Conservation (phyloP, 1,284 basidiomycete genomes). For the Trichosporon ovoides region DNA sequence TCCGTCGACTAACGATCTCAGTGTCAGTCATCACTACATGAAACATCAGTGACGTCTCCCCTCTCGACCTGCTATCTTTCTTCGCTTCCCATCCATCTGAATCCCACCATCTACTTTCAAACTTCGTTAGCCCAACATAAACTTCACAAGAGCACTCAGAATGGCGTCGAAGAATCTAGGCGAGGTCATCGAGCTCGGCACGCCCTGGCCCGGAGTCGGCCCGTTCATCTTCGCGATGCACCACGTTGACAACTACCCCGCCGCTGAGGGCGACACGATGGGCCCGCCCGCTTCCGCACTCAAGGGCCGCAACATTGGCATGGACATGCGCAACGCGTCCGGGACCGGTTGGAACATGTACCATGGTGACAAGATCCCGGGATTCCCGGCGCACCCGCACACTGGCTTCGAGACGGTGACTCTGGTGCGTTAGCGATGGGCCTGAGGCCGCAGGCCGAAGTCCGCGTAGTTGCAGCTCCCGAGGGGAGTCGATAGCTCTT, state of each 20-base stretch:
- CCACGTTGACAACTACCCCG: slow-evolving; percentile 17
- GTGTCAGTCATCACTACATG: no score
- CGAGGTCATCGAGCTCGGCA: not conserved
- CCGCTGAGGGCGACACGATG: not conserved
- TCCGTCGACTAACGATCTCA: no score
- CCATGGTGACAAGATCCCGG: slow-evolving; percentile 13
- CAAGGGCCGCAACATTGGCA: slow-evolving; percentile 13
- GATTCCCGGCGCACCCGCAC: slow-evolving; percentile 21
- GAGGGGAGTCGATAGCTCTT: no score
- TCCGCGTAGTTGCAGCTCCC: no score
- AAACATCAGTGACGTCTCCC: no score
- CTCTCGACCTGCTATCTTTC: no score
- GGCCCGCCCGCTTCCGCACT: slow-evolving; percentile 8
- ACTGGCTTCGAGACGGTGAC: slow-evolving; percentile 16
- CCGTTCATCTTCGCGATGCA: slow-evolving; percentile 15
- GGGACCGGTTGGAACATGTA: slow-evolving; percentile 19
- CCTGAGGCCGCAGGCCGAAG: no score
- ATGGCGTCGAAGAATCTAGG: slow-evolving; percentile 6
- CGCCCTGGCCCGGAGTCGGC: slow-evolving; percentile 11
- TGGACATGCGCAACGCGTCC: slow-evolving; percentile 10
- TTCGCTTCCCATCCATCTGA: no score
- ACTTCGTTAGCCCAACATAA: no score
- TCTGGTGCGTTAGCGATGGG: not conserved
- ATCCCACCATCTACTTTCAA: no score
- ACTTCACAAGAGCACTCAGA: not conserved